These are phyloP conservation scores for Saururus chinensis DNA, from an alignment of 164 flowering plant species.

Conservation along the genomic window DNA sequence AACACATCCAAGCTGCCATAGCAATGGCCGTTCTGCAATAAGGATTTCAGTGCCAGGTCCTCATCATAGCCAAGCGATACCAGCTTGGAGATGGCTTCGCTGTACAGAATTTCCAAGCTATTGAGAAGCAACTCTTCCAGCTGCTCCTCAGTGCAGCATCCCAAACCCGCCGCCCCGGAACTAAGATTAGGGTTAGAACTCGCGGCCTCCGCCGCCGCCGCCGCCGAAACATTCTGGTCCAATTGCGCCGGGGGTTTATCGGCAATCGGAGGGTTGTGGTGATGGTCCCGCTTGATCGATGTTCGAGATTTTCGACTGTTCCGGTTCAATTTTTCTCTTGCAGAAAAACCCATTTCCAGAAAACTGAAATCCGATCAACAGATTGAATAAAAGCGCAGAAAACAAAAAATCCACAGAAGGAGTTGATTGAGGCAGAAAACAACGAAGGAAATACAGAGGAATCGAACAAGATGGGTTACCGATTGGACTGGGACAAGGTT, in stretches of 20 bases:
- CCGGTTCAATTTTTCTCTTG: constrained; percentile 56
- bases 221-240: constrained; percentile 18
- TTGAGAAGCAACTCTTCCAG: constrained; percentile 59
- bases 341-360: constrained; percentile 52
- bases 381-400: too few species aligned
- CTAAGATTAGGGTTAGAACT: constrained; percentile 21
- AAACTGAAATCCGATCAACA: neutral
- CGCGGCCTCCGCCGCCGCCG: constrained; percentile 14
- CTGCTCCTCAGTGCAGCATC: constrained; percentile 79
- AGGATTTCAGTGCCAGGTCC: constrained; percentile 50
- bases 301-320: constrained; percentile 50
- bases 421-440: too few species aligned
- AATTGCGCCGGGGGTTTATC: constrained; percentile 20
- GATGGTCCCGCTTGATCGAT: neutral
- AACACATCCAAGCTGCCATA: constrained; percentile 84
- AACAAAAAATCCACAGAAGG: too few species aligned
- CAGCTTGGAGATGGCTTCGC: constrained; percentile 59
- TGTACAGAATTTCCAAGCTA: constrained; percentile 55
- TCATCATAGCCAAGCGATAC: constrained; percentile 60
- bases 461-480: too few species aligned
- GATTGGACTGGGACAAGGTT: too few species aligned
- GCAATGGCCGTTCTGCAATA: constrained; percentile 76
- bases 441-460: too few species aligned
- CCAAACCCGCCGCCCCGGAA: constrained; percentile 66
- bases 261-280: constrained; percentile 20